Conservation (phyloP, 176 grass and related monocot genomes). For the Oryza australiensis region DNA sequence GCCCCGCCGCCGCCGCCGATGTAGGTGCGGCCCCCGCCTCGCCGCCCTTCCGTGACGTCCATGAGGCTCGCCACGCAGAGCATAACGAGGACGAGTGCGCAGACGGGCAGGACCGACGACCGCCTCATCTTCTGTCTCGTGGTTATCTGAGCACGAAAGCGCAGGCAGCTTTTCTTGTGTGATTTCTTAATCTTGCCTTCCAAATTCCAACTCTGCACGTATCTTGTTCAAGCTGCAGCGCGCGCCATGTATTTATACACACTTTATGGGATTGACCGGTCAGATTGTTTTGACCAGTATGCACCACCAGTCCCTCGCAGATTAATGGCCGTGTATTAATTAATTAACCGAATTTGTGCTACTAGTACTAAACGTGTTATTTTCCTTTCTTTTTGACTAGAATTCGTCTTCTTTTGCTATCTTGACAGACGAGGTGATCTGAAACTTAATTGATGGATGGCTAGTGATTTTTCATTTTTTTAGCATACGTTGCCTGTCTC, state of each 20-base stretch:
- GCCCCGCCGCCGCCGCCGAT: conserved; percentile 25
- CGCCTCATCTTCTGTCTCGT: conserved; percentile 11
- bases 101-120: neutral
- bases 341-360: neutral
- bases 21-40: neutral
- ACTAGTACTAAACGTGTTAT: neutral
- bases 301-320: neutral
- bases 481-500: neutral
- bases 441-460: neutral
- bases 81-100: conserved; percentile 8
- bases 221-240: neutral
- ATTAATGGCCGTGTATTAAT: neutral
- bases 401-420: neutral
- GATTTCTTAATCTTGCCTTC: neutral
- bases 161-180: neutral
- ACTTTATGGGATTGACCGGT: neutral
- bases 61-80: conserved; percentile 24
- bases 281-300: neutral
- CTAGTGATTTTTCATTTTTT: neutral
- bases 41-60: conserved; percentile 33
- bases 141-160: neutral
- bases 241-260: neutral
- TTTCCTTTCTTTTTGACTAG: neutral
- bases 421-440: neutral
- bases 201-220: neutral